Percentiles rank a stretch among this genome's conserved stretches.
phyloP scores from a whole-genome alignment of 352 stramenopile species.

The Phytophthora multivora region DNA sequence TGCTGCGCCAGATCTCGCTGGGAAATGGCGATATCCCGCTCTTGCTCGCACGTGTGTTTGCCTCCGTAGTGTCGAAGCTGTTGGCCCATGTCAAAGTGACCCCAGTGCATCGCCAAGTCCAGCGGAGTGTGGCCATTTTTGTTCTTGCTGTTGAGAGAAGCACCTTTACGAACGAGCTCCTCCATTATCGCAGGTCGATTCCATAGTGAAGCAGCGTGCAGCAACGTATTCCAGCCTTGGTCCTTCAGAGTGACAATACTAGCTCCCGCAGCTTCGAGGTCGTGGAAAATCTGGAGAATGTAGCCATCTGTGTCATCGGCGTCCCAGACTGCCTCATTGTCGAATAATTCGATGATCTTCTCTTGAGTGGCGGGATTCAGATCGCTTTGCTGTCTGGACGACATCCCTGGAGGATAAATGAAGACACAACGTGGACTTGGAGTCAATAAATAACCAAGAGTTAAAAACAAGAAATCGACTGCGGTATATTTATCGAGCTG shows the following conservation, averaged over 20 bases:
- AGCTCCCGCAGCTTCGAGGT: slow-evolving; percentile 34
- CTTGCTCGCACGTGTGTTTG: slow-evolving; percentile 63
- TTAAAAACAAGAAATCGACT: slow-evolving; percentile 2
- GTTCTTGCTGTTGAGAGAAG: slow-evolving; percentile 53
- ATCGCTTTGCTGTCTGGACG: slow-evolving; percentile 9
- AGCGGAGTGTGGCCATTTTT: slow-evolving; percentile 55
- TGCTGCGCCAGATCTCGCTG: slow-evolving; percentile 52
- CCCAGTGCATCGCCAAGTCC: slow-evolving; percentile 63
- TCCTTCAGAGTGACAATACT: slow-evolving; percentile 38
- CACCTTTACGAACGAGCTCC: slow-evolving; percentile 47
- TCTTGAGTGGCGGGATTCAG: slow-evolving; percentile 22
- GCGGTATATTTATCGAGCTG: slow-evolving; percentile 37
- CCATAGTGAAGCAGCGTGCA: slow-evolving; percentile 57
- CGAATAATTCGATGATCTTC: slow-evolving; percentile 54
- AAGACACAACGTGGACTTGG: not conserved
- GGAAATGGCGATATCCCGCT: slow-evolving; percentile 58
- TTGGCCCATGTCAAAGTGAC: slow-evolving; percentile 54
- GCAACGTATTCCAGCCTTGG: slow-evolving; percentile 49
- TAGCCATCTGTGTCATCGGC: slow-evolving; percentile 57
- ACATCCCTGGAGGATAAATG: slow-evolving; percentile 11
- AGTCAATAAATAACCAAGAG: slow-evolving; percentile 4
- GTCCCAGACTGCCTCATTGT: slow-evolving; percentile 64
- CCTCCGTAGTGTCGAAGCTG: slow-evolving; percentile 63
- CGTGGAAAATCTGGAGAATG: slow-evolving; percentile 45
- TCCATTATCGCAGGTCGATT: slow-evolving; percentile 57